These are phyloP conservation scores for Houttuynia cordata DNA, from an alignment of 164 flowering plant species.

Conservation along the genomic window DNA sequence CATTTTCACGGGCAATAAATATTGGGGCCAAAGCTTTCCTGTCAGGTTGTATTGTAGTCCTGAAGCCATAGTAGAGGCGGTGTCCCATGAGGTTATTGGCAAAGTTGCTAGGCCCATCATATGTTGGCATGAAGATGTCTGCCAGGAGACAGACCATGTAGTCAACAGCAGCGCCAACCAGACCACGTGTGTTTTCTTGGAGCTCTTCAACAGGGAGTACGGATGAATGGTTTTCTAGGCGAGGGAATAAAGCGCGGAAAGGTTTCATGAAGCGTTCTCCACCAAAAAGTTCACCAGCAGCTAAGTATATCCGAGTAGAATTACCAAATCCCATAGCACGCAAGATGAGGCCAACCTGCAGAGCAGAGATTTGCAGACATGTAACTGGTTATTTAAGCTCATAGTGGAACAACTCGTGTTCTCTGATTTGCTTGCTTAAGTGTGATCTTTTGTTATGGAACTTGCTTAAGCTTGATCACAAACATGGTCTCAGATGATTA, in stretches of 20 bases:
- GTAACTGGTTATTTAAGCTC: too few species aligned
- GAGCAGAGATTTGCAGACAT: background rate
- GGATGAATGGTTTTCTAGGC: slow-evolving; percentile 72
- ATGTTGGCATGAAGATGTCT: slow-evolving; percentile 94
- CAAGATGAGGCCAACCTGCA: slow-evolving; percentile 87
- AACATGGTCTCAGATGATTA: too few species aligned
- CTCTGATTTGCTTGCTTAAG: too few species aligned
- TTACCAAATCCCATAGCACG: slow-evolving; percentile 86
- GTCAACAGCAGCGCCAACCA: slow-evolving; percentile 93
- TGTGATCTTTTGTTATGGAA: too few species aligned
- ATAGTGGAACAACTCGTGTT: too few species aligned
- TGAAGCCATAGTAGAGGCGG: slow-evolving; percentile 88
- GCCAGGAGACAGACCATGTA: slow-evolving; percentile 98
- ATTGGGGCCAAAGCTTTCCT: slow-evolving; percentile 87
- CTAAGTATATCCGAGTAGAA: slow-evolving; percentile 84
- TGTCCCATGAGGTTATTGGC: slow-evolving; percentile 98
- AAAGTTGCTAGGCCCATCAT: slow-evolving; percentile 99
- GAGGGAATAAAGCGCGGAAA: slow-evolving; percentile 71
- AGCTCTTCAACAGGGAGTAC: slow-evolving; percentile 63
- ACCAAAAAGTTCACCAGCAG: slow-evolving; percentile 95
- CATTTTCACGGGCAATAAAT: slow-evolving; percentile 67
- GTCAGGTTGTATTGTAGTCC: slow-evolving; percentile 77
- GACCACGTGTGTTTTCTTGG: slow-evolving; percentile 47
- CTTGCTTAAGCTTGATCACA: too few species aligned
- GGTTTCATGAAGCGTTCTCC: slow-evolving; percentile 95